Evolutionary conservation across 148 eudicot species (phyloP).

Genomic region (Rhododendron mucronatum): DNA sequence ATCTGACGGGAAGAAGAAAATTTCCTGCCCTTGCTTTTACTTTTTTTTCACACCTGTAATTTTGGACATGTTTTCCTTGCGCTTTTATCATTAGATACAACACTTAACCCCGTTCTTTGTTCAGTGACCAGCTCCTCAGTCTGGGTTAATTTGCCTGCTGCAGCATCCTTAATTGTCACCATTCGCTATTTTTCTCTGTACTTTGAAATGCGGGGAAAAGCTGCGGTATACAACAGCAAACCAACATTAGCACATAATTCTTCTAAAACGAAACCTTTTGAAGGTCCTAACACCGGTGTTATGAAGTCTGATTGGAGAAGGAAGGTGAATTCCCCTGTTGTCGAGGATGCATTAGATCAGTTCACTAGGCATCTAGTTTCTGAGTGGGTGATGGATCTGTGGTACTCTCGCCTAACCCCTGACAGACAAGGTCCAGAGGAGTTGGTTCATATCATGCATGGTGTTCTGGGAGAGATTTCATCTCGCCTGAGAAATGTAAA

Average conservation of each 20-base stretch:
- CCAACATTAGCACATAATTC: conserved; percentile 31
- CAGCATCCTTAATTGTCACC: conserved; percentile 52
- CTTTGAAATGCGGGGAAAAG: conserved; percentile 73
- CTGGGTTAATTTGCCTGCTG: conserved; percentile 86
- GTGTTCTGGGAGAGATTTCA: conserved; percentile 83
- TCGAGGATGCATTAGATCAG: conserved; percentile 87
- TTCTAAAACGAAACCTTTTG: conserved; percentile 40
- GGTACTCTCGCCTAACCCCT: conserved; percentile 88
- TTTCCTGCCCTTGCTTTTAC: background rate
- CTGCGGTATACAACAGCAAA: conserved; percentile 66
- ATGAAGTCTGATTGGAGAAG: conserved; percentile 72
- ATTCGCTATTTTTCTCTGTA: conserved; percentile 79
- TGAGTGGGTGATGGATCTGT: conserved; percentile 97
- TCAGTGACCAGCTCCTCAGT: conserved; percentile 98
- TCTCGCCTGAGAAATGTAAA: conserved; percentile 71
- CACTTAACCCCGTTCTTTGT: conserved; percentile 10
- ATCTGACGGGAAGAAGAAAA: background rate
- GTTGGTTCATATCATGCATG: conserved; percentile 72
- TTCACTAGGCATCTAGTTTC: conserved; percentile 81
- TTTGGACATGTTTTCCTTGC: background rate
- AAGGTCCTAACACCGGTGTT: conserved; percentile 30
- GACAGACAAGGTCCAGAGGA: conserved; percentile 95
- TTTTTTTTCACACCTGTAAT: background rate
- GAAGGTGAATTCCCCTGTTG: conserved; percentile 82
- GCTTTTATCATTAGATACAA: background rate